Percentiles rank a stretch among this genome's conserved stretches.
Conservation (phyloP, 208 protist genomes). For the Spironucleus salmonicida region DNA sequence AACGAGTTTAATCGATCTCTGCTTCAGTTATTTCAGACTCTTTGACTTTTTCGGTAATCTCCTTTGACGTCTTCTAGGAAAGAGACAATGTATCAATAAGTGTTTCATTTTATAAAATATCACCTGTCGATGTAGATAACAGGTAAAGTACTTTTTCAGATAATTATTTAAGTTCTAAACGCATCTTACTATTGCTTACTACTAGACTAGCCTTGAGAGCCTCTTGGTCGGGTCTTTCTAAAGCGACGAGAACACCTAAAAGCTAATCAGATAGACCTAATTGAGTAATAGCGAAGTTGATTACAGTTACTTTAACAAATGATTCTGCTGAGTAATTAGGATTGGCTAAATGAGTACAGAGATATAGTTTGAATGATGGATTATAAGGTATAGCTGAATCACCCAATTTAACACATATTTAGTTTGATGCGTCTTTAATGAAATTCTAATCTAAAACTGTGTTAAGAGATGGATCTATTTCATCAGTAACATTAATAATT, state of each 20-base stretch:
- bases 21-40: constrained; percentile 73
- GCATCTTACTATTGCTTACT: constrained; percentile 81
- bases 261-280: constrained; percentile 89
- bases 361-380: constrained; percentile 79
- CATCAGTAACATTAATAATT: constrained; percentile 90
- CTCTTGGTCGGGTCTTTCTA: constrained; percentile 84
- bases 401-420: constrained; percentile 80
- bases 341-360: constrained; percentile 89
- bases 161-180: constrained; percentile 77
- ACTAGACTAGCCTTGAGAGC: constrained; percentile 76
- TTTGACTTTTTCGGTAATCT: constrained; percentile 82
- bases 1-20: constrained; percentile 76
- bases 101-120: constrained; percentile 91
- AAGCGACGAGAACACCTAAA: constrained; percentile 79
- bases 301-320: constrained; percentile 85
- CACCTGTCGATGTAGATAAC: constrained; percentile 69
- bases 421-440: constrained; percentile 71
- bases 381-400: constrained; percentile 92
- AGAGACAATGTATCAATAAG: constrained; percentile 88
- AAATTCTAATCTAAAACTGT: constrained; percentile 81
- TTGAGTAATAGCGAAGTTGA: constrained; percentile 94
- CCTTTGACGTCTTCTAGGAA: constrained; percentile 79
- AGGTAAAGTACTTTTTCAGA: constrained; percentile 91
- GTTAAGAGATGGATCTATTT: constrained; percentile 93
- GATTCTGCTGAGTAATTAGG: constrained; percentile 90